Evolutionary conservation across 495 filamentous ascomycete species (phyloP).

Genomic region (Aspergillus homomorphus): DNA sequence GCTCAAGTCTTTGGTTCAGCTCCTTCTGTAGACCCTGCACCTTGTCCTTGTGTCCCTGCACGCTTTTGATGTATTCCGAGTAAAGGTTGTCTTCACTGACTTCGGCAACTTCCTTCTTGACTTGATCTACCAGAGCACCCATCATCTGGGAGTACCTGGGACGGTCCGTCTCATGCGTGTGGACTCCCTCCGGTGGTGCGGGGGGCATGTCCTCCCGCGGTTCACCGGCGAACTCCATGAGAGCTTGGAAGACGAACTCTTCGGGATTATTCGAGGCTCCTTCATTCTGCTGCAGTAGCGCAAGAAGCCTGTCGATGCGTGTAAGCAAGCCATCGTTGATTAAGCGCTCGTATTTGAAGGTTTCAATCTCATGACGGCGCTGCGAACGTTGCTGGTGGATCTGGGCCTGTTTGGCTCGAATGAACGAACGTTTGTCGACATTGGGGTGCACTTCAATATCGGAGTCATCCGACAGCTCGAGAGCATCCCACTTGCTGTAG

Average conservation of each 20-base stretch:
- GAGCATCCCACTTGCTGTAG: constrained; percentile 94
- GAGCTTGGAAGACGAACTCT: constrained; percentile 78
- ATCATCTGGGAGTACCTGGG: constrained; percentile 96
- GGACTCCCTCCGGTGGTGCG: constrained; percentile 70
- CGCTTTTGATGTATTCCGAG: constrained; percentile 68
- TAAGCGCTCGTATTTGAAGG: constrained; percentile 85
- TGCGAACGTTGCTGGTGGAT: constrained; percentile 86
- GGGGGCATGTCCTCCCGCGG: constrained; percentile 72
- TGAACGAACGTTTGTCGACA: constrained; percentile 97
- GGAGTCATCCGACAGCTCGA: constrained; percentile 96
- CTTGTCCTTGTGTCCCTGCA: constrained; percentile 71
- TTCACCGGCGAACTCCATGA: constrained; percentile 74
- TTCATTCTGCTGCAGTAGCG: constrained; percentile 64
- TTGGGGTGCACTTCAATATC: constrained; percentile 99
- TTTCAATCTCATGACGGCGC: constrained; percentile 83
- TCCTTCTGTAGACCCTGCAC: constrained; percentile 75
- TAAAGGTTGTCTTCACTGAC: constrained; percentile 60
- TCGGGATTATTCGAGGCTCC: constrained; percentile 68
- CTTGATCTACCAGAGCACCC: constrained; percentile 84
- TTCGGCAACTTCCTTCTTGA: constrained; percentile 83
- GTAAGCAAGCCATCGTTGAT: constrained; percentile 87
- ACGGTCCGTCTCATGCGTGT: constrained; percentile 67
- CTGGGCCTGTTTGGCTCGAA: constrained; percentile 94
- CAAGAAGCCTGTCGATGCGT: constrained; percentile 76
- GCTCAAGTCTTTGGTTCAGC: constrained; percentile 64